Evolutionary conservation across 345 rosid genomes (phyloP), one percentile per base, ranked within the genome.

Genomic region (Arabis alpina): DNA sequence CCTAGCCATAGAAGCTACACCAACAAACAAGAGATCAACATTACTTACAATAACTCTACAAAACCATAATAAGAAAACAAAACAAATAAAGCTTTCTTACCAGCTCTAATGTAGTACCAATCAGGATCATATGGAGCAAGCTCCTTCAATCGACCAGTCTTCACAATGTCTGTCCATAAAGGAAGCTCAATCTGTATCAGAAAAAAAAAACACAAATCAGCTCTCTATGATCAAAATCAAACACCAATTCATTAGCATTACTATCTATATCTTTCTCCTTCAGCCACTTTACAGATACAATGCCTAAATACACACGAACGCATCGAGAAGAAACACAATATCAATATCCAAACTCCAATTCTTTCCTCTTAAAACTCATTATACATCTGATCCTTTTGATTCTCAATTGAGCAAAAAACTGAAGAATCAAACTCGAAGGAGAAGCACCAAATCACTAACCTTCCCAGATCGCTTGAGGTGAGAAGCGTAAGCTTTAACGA

Each of bases 401-500:
- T 30, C 43, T 45, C 52, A 41, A 25, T 32, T 3, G 6, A 36
- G 1, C 39, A 54, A 56, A 16, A 28, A 14, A 8, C 10, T 19
- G 55, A 51, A 54, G 19, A 43, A 45, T n/a, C 41, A 57, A 55
- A 32, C 15, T 40, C 24, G 5, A 44, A 45, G 37, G 11, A 3
- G 16, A 19, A 48, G 45, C 32, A 64, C 0, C 7, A n/a, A 47
- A 7, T 4, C 36, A 61, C 68, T 8, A 51, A 89, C 93, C 93
- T 89, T 87, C 66, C 93, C 96, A 61, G 96, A 87, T 72, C 91
- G 89, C 76, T 89, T 87, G 76, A 89, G 93, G 60, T 87, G 89
- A 23, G 86, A 84, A 13, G 91, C 80, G 51, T 87, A 89, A 36
- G 93, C 96, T 58, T 83, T 89, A 2, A 85, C 89, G 68, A 89